These are phyloP conservation scores for Trichoderma sp. DNA, from an alignment of 2,329 filamentous ascomycete genomes.

Conservation along the genomic window DNA sequence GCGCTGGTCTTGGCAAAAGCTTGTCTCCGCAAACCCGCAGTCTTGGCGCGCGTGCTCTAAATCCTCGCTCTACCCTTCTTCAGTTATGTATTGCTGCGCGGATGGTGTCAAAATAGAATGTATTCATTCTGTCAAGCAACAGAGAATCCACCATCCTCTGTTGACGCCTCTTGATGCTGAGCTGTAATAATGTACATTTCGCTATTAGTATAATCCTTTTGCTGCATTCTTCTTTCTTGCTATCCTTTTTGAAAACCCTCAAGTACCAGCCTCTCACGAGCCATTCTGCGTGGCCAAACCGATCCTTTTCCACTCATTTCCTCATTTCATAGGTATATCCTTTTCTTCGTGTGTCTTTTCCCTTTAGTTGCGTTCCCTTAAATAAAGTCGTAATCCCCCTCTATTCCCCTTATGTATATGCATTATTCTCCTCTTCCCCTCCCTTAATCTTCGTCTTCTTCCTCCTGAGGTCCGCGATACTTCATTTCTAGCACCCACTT, in stretches of 20 bases:
- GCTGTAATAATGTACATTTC: conserved; percentile 22
- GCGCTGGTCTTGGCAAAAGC: conserved; percentile 39
- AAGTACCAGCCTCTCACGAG: not conserved
- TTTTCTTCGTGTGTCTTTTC: not conserved
- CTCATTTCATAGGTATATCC: not conserved
- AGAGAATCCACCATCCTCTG: not conserved
- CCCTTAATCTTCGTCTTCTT: conserved; percentile 30
- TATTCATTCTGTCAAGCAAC: conserved; percentile 14
- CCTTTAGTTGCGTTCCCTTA: not conserved
- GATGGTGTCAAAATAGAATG: conserved; percentile 16
- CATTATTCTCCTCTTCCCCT: not conserved
- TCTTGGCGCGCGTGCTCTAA: conserved; percentile 31
- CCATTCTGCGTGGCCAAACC: not conserved
- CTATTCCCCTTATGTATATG: not conserved
- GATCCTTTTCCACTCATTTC: not conserved
- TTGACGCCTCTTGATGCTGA: conserved; percentile 25
- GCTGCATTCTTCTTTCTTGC: not conserved
- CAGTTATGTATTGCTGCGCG: not conserved
- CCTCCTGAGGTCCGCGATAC: conserved; percentile 47
- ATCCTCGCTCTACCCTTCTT: not conserved
- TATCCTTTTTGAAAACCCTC: conserved; percentile 1
- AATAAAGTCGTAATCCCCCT: conserved; percentile 5
- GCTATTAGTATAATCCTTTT: conserved; percentile 9
- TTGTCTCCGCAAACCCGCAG: conserved; percentile 33
- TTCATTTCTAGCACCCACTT: conserved; percentile 80